Conservation (phyloP, 768 basidiomycete species). For the Serendipita sp. region DNA sequence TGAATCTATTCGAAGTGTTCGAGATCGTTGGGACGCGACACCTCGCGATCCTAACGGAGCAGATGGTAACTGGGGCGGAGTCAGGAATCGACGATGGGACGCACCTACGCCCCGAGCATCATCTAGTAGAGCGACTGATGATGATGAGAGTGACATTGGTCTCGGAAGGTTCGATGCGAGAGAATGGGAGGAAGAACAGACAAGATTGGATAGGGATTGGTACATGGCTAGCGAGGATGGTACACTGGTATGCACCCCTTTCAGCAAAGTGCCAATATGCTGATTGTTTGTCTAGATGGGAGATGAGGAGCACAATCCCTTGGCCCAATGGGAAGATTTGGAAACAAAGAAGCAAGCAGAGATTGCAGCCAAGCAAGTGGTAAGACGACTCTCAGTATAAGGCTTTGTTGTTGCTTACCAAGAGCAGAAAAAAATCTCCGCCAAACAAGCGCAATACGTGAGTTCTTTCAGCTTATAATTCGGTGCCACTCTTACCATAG, state of each 20-base stretch:
- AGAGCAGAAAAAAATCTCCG: slow-evolving; percentile 69
- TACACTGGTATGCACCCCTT: slow-evolving; percentile 33
- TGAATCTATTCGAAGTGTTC: neutral
- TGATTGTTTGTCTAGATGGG: slow-evolving; percentile 24
- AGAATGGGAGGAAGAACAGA: slow-evolving; percentile 97
- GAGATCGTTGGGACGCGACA: slow-evolving; percentile 39
- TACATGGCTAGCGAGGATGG: slow-evolving; percentile 86
- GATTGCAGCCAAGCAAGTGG: slow-evolving; percentile 58
- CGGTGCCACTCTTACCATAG: neutral
- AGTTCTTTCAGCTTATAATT: slow-evolving; percentile 17
- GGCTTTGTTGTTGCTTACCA: neutral
- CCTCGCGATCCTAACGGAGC: slow-evolving; percentile 37
- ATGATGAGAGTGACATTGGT: slow-evolving; percentile 42
- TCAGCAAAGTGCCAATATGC: neutral
- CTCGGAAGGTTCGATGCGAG: slow-evolving; percentile 38
- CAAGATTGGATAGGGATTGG: slow-evolving; percentile 87
- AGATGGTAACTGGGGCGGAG: slow-evolving; percentile 44
- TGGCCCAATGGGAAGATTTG: slow-evolving; percentile 85
- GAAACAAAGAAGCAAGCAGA: slow-evolving; percentile 52
- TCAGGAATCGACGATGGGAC: slow-evolving; percentile 50
- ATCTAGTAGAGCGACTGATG: slow-evolving; percentile 47
- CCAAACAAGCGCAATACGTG: slow-evolving; percentile 91
- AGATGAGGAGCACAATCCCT: slow-evolving; percentile 84
- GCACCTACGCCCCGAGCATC: slow-evolving; percentile 63
- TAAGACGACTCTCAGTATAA: slow-evolving; percentile 19